Conservation (phyloP, 2,329 filamentous ascomycete genomes). For the Ascochyta rabiei region DNA sequence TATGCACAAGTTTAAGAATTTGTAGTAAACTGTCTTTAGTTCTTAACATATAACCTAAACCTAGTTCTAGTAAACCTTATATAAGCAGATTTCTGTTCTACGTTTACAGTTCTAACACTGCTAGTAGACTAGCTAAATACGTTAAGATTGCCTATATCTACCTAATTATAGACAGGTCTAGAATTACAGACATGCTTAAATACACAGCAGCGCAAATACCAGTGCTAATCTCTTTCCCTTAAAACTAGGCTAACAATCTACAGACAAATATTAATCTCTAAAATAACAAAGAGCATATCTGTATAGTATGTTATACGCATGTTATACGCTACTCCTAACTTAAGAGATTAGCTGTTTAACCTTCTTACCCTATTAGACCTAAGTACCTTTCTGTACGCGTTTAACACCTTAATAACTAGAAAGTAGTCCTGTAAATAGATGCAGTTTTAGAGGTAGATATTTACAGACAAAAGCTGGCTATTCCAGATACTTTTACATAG, state of each 20-base stretch:
- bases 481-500: background rate
- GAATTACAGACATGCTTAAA: too few species aligned
- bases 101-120: background rate
- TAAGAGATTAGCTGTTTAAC: background rate
- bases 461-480: background rate
- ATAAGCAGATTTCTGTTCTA: background rate
- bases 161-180: background rate
- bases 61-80: background rate
- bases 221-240: too few species aligned
- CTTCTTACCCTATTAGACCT: background rate
- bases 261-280: background rate
- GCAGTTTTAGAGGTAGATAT: constrained; percentile 1
- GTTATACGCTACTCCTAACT: background rate
- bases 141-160: background rate
- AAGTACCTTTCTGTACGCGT: background rate
- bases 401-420: background rate
- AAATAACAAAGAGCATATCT: background rate
- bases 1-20: background rate
- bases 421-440: background rate
- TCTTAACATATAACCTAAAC: background rate
- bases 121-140: background rate
- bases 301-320: background rate
- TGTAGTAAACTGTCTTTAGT: background rate
- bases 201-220: too few species aligned
- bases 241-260: background rate